Percentiles rank a stretch among this genome's conserved stretches.
Conservation (phyloP, 139 green algal genomes). For the Diplosphaera chodatii region DNA sequence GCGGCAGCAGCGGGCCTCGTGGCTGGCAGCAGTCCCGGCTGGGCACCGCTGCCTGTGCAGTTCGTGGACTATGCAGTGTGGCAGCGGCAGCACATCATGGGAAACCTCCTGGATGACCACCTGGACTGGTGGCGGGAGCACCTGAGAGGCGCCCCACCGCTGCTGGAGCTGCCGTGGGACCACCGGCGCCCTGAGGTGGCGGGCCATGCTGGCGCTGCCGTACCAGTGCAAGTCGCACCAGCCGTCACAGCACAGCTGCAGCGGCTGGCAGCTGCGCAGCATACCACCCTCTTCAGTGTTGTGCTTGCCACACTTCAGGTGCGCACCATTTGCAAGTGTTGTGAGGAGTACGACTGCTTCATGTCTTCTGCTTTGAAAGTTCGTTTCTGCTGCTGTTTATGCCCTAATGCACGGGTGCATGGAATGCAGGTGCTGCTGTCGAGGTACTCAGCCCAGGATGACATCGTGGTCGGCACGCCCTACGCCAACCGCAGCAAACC, state of each 20-base stretch:
- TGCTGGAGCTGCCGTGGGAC: not conserved
- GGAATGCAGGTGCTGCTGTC: not conserved
- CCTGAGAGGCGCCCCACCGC: not conserved
- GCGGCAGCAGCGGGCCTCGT: not conserved
- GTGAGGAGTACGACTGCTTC: too few species aligned
- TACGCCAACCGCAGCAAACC: conserved; percentile 1
- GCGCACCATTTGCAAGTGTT: too few species aligned
- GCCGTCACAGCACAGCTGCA: not conserved
- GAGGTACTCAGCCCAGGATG: not conserved
- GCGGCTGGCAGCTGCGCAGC: not conserved
- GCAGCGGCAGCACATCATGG: not conserved
- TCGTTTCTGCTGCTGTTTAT: too few species aligned
- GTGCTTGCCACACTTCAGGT: not conserved
- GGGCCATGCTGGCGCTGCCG: not conserved
- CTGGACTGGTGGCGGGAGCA: not conserved
- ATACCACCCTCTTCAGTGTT: conserved; percentile 2
- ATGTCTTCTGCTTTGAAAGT: too few species aligned
- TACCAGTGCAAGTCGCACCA: not conserved
- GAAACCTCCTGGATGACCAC: not conserved
- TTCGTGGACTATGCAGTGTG: conserved; percentile 1
- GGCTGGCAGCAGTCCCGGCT: not conserved
- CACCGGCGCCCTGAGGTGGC: not conserved
- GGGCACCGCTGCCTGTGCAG: not conserved
- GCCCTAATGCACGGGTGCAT: too few species aligned
- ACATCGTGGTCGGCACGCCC: not conserved